Evolutionary conservation across 768 basidiomycete genomes (phyloP), one percentile per base, ranked within the genome.

Genomic region (Pluteus cervinus): DNA sequence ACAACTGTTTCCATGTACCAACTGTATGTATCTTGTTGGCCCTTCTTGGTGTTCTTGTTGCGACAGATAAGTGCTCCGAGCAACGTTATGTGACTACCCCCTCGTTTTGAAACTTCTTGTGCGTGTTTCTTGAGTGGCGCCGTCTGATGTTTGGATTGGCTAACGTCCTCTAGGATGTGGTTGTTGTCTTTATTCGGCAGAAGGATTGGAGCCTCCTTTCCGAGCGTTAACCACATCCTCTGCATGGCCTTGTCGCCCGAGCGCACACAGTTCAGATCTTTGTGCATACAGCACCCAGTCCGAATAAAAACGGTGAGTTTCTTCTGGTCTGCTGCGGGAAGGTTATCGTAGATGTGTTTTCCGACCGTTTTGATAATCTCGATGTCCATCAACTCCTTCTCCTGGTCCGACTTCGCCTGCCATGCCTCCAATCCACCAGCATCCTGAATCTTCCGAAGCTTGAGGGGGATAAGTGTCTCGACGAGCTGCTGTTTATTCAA

Each of bases 211-310:
- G 38, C 42, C 5, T 29, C 23, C 1, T 44, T 20, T 1, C 36
- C 39, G 16, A 21, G 16, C 11, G 17, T 22, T 14, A 12, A 28
- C 52, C 53, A 57, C 5, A 33, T 42, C 2, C 15, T 40, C 25
- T 20, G 25, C 52, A 56, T 51, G 12, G 18, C 29, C 4, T 22
- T 29, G 16, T 42, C 44, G 3, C 56, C 55, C 23, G 41, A 53
- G 22, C 55, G 51, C 32, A 56, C 23, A 5, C 29, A 28, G 33
- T 56, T 58, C 10, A 52, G 20, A 9, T 58, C 53, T 44, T 58
- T 57, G 34, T 60, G 58, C 55, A 56, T 57, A 23, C 50, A 50
- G 36, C 58, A 60, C 1, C 57, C 58, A 3, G 46, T 36, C 42
- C 56, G 51, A 14, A 61, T 35, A 30, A 54, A 58, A 2, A 41